Evolutionary conservation across 2,329 filamentous ascomycete species (phyloP).

Genomic region (Fusarium tupiense): DNA sequence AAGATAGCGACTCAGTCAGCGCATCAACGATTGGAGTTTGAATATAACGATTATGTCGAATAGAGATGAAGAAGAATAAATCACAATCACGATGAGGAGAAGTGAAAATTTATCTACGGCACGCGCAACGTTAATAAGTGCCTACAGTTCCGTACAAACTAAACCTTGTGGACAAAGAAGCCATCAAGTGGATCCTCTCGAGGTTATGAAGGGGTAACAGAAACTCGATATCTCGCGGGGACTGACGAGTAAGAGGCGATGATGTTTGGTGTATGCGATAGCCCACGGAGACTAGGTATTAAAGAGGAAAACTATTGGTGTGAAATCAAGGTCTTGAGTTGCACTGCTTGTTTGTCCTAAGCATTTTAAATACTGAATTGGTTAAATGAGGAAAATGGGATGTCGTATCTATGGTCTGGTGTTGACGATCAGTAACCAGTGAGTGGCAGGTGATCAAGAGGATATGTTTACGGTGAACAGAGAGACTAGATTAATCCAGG

Average conservation of each 20-base stretch:
- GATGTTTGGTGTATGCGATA: conserved; percentile 10
- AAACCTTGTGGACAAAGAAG: conserved; percentile 39
- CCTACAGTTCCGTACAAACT: neutral
- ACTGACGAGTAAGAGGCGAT: conserved; percentile 39
- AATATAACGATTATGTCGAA: neutral
- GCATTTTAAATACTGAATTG: neutral
- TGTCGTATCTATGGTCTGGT: conserved; percentile 9
- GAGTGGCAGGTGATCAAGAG: neutral
- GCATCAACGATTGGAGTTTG: neutral
- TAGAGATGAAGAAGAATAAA: neutral
- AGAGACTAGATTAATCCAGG: neutral
- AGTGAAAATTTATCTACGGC: conserved; percentile 22
- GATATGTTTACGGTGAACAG: neutral
- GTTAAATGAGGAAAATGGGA: neutral
- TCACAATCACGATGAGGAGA: neutral
- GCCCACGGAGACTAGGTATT: conserved; percentile 17
- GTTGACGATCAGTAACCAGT: neutral
- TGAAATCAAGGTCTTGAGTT: neutral
- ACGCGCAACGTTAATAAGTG: conserved; percentile 7
- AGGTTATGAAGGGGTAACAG: conserved; percentile 46
- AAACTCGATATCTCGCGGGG: conserved; percentile 42
- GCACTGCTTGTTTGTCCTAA: neutral
- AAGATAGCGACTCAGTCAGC: conserved; percentile 14
- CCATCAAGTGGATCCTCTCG: conserved; percentile 44
- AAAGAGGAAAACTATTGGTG: conserved; percentile 7